These are phyloP conservation scores for Protomyces arabidopsidicola DNA, from an alignment of 1,139 yeast species.

Conservation along the genomic window DNA sequence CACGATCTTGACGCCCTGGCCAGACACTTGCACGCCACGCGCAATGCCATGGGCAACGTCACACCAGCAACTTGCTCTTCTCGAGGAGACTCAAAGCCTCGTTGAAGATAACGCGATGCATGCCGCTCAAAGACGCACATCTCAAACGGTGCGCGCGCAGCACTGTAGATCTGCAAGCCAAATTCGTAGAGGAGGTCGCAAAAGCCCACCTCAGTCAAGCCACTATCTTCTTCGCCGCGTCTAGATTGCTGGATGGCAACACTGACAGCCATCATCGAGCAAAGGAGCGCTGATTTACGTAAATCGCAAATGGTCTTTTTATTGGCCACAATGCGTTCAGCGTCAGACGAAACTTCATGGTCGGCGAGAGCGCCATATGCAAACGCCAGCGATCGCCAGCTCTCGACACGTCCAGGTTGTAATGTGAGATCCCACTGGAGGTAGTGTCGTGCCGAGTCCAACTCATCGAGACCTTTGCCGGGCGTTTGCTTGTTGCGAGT, in stretches of 20 bases:
- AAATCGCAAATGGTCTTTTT: slow-evolving; percentile 55
- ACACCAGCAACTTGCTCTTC: not conserved
- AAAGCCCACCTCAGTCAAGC: slow-evolving; percentile 35
- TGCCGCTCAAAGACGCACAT: slow-evolving; percentile 35
- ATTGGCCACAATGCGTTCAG: slow-evolving; percentile 69
- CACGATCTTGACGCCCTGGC: slow-evolving; percentile 39
- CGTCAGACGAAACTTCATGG: slow-evolving; percentile 84
- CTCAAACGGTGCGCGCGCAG: slow-evolving; percentile 58
- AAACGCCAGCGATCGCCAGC: slow-evolving; percentile 82
- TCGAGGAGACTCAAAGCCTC: not conserved
- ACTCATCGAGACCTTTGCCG: slow-evolving; percentile 3
- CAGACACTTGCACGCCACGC: slow-evolving; percentile 12
- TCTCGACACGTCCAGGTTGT: slow-evolving; percentile 66
- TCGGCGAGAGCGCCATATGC: slow-evolving; percentile 76
- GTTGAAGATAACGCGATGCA: not conserved
- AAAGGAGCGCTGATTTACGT: slow-evolving; percentile 57
- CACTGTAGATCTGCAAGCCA: slow-evolving; percentile 58
- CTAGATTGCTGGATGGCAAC: slow-evolving; percentile 39
- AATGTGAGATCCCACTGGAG: slow-evolving; percentile 63
- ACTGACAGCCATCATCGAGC: slow-evolving; percentile 74
- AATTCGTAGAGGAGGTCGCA: slow-evolving; percentile 54
- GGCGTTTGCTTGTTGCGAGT: slow-evolving; percentile 47
- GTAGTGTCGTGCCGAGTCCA: slow-evolving; percentile 53
- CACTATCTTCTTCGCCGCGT: slow-evolving; percentile 11
- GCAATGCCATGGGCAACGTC: slow-evolving; percentile 1